These are phyloP conservation scores for Polychytrium aggregatum DNA, from an alignment of 192 early-diverging fungal genomes.

Conservation along the genomic window DNA sequence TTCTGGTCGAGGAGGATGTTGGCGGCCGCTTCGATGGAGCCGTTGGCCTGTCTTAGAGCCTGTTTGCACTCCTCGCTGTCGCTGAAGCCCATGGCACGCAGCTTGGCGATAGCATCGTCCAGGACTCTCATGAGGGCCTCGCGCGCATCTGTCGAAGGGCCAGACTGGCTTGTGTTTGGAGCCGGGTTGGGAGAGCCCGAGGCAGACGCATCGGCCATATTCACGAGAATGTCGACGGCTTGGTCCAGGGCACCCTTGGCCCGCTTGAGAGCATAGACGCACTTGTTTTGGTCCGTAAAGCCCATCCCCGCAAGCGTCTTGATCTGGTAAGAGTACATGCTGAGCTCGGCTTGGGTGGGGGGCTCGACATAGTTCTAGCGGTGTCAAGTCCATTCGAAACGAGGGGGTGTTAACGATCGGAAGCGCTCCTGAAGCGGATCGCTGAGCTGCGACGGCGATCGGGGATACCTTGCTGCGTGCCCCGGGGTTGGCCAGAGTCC, in stretches of 20 bases:
- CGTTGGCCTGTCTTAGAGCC: constrained; percentile 58
- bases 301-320: constrained; percentile 57
- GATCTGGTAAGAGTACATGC: constrained; percentile 15
- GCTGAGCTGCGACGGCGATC: not conserved
- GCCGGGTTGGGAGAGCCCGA: not conserved
- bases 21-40: constrained; percentile 65
- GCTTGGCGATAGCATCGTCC: constrained; percentile 30
- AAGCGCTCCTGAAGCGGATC: not conserved
- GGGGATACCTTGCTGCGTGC: not conserved
- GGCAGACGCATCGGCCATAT: not conserved
- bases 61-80: constrained; percentile 53
- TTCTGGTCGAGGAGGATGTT: constrained; percentile 43
- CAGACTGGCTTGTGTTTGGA: not conserved
- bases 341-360: not conserved
- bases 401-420: too few relatives aligned
- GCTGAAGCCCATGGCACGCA: constrained; percentile 63
- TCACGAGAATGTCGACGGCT: constrained; percentile 55
- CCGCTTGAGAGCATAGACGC: constrained; percentile 54
- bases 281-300: constrained; percentile 61
- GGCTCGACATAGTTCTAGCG: too few relatives aligned
- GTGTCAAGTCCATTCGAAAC: too few relatives aligned
- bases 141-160: too few relatives aligned
- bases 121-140: too few relatives aligned
- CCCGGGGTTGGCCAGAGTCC: constrained; percentile 12
- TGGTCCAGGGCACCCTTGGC: constrained; percentile 61